Evolutionary conservation across 2,329 filamentous ascomycete species (phyloP), one percentile per base, ranked within the genome.

Genomic region (Pestalotiopsis sp.): DNA sequence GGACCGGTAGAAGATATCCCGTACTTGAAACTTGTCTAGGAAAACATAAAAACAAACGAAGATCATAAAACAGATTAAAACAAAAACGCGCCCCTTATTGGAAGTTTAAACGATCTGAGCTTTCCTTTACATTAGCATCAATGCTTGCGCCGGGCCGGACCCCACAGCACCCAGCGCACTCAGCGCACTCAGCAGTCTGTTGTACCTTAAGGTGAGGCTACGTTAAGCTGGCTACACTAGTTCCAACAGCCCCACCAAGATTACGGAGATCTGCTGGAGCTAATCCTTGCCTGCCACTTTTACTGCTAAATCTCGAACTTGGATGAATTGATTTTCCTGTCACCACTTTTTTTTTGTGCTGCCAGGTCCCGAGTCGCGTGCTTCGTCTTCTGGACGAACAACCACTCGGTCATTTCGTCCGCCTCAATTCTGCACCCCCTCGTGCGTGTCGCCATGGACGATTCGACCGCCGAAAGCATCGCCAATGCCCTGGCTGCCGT

Each of bases 401-500:
- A 27, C 7, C 11, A 17, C 36, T 64, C 61, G 38, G 17, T 6
- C 39, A n/a, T 39, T 64, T 20, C 61, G n/a, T 25, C 38, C 25
- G 31, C 31, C 31, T 36, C 7, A 36, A 9, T 17, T 38, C 49
- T 23, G 39, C 14, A 20, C 11, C n/a, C 11, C 31, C 14, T n/a
- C 45, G 6, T 36, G 31, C 31, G 31, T 36, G 31, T 20, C 66
- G 57, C 23, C 17, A 69, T 69, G 68, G 62, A 69, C 23, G 63
- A 62, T 14, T 66, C 67, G 17, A 67, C 58, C 31, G 69, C 56
- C n/a, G 63, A 67, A 13, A 66, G 63, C 52, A 70, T 70, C 23
- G 69, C 69, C 20, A 65, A 70, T 45, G 66, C 69, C n/a, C 65
- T 70, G 39, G 67, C 69, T 17, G 65, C 67, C 20, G 45, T 70